Base-by-base conservation (phyloP, 1,284 basidiomycete genomes). In the Cerioporus squamosus region DNA sequence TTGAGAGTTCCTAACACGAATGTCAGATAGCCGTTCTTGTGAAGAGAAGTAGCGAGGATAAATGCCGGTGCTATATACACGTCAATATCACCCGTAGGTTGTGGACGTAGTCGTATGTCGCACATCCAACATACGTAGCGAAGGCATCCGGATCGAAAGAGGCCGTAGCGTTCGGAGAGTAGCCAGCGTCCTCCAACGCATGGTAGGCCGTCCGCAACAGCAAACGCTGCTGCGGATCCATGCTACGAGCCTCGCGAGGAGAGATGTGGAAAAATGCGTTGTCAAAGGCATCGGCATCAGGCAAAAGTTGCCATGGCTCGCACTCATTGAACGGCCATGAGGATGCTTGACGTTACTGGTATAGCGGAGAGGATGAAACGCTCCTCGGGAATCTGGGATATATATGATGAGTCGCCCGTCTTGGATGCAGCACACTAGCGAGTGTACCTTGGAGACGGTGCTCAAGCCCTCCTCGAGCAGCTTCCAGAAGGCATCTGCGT, bases 211-310 rank as follows among this genome's bases (percentile, higher is more conserved):
- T 77, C 31, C 86, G 87, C 23, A 91, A 77, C 3, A 91, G 74
- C 18, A 91, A 63, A 3, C 88, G 81, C 64, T 90, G 88, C 64
- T 91, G 89, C 5, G 89, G 89, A 66, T 91, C 88, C 86, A 91
- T 90, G 68, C 78, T 82, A 55, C 75, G 81, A 7, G 88, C 88
- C 70, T 91, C 89, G 5, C 88, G 79, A 1, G 88, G 89, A 48
- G 84, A 88, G 38, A 90, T 81, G 58, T 82, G 81, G 77, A 91
- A 91, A 69, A 90, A 89, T 62, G 75, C 75, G 68, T 88, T 78
- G 68, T 91, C 89, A 66, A 91, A 91, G 45, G 77, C 76, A 60
- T 82, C 83, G 20, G 78, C 74, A 44, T 78, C 76, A 12, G 79
- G 73, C 49, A 91, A 70, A 91, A 91, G 68, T 90, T 89, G 23